Evolutionary conservation across 495 filamentous ascomycete genomes (phyloP).

Genomic region (Trichoderma gamsii): DNA sequence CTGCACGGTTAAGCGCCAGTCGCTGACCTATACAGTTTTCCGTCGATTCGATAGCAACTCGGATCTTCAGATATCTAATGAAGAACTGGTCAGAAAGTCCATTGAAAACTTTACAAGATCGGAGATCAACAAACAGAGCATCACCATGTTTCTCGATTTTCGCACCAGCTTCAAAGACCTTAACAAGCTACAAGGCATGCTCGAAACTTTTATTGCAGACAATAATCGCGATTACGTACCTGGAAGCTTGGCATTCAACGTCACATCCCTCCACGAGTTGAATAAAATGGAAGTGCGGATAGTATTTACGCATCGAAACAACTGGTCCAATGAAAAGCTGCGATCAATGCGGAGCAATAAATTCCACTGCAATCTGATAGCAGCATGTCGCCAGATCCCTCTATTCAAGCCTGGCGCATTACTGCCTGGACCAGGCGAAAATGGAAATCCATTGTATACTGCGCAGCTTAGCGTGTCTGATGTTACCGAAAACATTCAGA

Average conservation of each 20-base stretch:
- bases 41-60: constrained; percentile 57
- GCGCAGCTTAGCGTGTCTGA: constrained; percentile 19
- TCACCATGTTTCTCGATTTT: constrained; percentile 58
- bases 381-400: constrained; percentile 62
- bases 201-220: constrained; percentile 54
- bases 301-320: constrained; percentile 50
- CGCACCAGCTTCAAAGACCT: constrained; percentile 69
- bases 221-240: constrained; percentile 72
- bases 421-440: constrained; percentile 46
- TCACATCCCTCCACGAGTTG: constrained; percentile 62
- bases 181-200: constrained; percentile 56
- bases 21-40: constrained; percentile 73
- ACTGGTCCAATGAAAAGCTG: constrained; percentile 74
- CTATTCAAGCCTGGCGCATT: constrained; percentile 60
- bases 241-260: constrained; percentile 55
- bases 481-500: neutral
- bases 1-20: constrained; percentile 69
- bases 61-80: constrained; percentile 69
- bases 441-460: constrained; percentile 51
- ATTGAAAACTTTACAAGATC: constrained; percentile 73
- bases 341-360: constrained; percentile 65
- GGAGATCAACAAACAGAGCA: constrained; percentile 65
- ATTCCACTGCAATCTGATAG: constrained; percentile 74
- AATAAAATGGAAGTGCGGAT: constrained; percentile 64
- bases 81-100: constrained; percentile 64